Conservation (phyloP, 371 early-diverging fungal genomes). For the Umbelopsis sp. region DNA sequence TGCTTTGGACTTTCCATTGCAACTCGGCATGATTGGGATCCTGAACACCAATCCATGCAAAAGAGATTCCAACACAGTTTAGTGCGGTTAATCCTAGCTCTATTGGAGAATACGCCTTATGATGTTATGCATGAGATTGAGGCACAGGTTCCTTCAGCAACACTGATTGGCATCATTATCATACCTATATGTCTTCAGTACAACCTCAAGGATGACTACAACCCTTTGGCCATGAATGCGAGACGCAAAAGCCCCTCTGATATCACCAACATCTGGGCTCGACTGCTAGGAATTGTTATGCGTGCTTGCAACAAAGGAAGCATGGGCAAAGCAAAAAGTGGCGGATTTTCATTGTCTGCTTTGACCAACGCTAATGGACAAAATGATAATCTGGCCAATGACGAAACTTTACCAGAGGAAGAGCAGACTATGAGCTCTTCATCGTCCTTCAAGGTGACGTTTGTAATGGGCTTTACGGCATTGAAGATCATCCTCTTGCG, state of each 20-base stretch:
- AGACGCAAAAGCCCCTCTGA: slow-evolving; percentile 34
- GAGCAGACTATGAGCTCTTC: slow-evolving; percentile 2
- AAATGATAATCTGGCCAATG: slow-evolving; percentile 20
- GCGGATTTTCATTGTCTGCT: slow-evolving; percentile 46
- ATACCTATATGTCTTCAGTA: slow-evolving; percentile 60
- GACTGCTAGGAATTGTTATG: slow-evolving; percentile 40
- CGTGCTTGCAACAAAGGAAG: slow-evolving; percentile 44
- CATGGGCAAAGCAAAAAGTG: slow-evolving; percentile 36
- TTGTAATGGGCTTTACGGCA: slow-evolving; percentile 52
- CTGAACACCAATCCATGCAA: slow-evolving; percentile 29
- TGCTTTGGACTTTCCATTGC: slow-evolving; percentile 48
- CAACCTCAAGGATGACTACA: slow-evolving; percentile 38
- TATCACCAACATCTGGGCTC: slow-evolving; percentile 46
- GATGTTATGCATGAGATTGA: slow-evolving; percentile 59
- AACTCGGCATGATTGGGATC: slow-evolving; percentile 48
- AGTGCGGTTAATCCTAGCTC: slow-evolving; percentile 58
- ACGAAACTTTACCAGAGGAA: slow-evolving; percentile 22
- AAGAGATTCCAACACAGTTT: slow-evolving; percentile 51
- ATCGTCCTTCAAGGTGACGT: slow-evolving; percentile 13
- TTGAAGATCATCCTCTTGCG: slow-evolving; percentile 62
- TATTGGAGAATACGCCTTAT: slow-evolving; percentile 56
- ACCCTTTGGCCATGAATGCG: slow-evolving; percentile 35
- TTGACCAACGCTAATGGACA: slow-evolving; percentile 24
- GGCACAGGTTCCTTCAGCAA: slow-evolving; percentile 40
- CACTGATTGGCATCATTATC: slow-evolving; percentile 52